A percentile compares a stretch with the other conserved stretches of the same genome.
phyloP scores from a whole-genome alignment of 1,139 yeast species.

The Kluyveromyces sp. region DNA sequence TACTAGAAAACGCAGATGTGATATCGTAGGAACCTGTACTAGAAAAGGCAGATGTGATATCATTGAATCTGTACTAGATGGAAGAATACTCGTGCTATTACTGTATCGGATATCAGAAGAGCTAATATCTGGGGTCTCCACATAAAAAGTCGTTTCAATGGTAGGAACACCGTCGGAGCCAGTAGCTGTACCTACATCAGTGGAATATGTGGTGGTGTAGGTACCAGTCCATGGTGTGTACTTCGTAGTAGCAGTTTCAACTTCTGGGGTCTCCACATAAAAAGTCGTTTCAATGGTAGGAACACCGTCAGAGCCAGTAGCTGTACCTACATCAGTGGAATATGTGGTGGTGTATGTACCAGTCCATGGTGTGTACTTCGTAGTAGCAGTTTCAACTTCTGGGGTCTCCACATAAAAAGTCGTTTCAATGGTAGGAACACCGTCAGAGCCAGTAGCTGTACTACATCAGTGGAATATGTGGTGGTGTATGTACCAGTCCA shows the following conservation, averaged over 20 bases:
- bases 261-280: slow-evolving; percentile 11
- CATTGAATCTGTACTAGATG: too few relatives aligned
- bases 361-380: slow-evolving; percentile 5
- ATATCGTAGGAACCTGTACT: too few relatives aligned
- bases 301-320: slow-evolving; percentile 6
- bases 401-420: slow-evolving; percentile 12
- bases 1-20: too few relatives aligned
- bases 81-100: too few relatives aligned
- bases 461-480: slow-evolving; percentile 7
- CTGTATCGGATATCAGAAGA: too few relatives aligned
- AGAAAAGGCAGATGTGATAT: too few relatives aligned
- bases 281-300: slow-evolving; percentile 7
- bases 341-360: slow-evolving; percentile 10
- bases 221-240: too few relatives aligned
- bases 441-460: slow-evolving; percentile 5
- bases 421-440: slow-evolving; percentile 6
- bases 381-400: slow-evolving; percentile 2
- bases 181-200: too few relatives aligned
- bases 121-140: too few relatives aligned
- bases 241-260: background rate
- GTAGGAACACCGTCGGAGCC: too few relatives aligned
- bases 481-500: slow-evolving; percentile 11
- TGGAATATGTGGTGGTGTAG: too few relatives aligned
- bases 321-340: slow-evolving; percentile 5
- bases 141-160: too few relatives aligned